Percentiles rank a stretch among this genome's conserved stretches.
Evolutionary conservation across 805 yeast species (phyloP).

Genomic region (Kazachstania psychrophila): DNA sequence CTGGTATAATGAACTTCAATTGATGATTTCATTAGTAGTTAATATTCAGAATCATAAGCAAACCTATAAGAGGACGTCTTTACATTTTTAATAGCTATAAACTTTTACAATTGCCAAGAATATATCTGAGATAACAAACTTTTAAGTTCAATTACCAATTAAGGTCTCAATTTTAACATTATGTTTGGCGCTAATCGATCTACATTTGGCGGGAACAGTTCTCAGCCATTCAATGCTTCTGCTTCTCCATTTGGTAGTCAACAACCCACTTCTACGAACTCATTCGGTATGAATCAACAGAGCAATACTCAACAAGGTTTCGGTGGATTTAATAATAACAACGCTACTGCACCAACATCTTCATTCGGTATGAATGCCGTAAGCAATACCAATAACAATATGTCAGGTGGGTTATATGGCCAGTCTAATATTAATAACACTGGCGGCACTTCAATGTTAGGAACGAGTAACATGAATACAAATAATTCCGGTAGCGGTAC

Average conservation of each 20-base stretch:
- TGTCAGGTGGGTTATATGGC: conserved; percentile 2
- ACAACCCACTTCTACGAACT: conserved; percentile 5
- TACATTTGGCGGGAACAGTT: conserved; percentile 15
- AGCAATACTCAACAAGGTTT: conserved; percentile 4
- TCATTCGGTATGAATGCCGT: conserved; percentile 7
- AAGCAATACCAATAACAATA: conserved; percentile 1
- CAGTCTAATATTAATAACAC: conserved; percentile 5
- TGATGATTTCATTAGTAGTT: too few relatives aligned
- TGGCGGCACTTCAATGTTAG: conserved; percentile 13
- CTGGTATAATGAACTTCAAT: too few relatives aligned
- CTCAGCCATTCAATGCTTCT: conserved; percentile 16
- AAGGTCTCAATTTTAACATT: neutral
- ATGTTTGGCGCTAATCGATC: conserved; percentile 18
- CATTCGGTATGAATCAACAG: conserved; percentile 6
- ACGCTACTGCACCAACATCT: conserved; percentile 16
- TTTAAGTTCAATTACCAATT: too few relatives aligned
- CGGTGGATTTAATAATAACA: conserved; percentile 34
- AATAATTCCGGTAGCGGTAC: conserved; percentile 47
- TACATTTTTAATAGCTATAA: too few relatives aligned
- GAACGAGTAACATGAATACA: conserved; percentile 11
- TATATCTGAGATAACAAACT: too few relatives aligned
- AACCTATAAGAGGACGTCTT: too few relatives aligned
- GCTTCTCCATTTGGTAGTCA: conserved; percentile 17
- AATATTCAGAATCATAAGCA: too few relatives aligned
- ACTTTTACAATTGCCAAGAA: too few relatives aligned